Evolutionary conservation across 108 stramenopile species (phyloP).

Genomic region (Nitzschia sp.): DNA sequence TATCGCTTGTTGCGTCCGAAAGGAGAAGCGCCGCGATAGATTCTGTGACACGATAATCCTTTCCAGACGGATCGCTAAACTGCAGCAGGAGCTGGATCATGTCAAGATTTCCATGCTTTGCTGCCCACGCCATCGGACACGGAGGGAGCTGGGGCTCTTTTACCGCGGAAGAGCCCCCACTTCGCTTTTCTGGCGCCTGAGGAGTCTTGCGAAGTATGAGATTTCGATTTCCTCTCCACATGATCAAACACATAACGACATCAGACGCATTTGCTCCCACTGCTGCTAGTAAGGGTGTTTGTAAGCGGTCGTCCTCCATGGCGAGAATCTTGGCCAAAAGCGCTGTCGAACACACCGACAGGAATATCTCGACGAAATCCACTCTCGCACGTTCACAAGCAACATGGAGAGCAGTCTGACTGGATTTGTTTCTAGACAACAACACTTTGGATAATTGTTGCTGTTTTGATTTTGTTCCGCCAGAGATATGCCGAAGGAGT

Average conservation of each 20-base stretch:
- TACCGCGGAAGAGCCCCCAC: neutral
- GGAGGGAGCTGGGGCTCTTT: neutral
- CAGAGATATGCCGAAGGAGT: slow-evolving; percentile 16
- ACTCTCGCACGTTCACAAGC: slow-evolving; percentile 54
- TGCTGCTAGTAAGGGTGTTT: slow-evolving; percentile 65
- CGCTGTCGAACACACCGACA: slow-evolving; percentile 30
- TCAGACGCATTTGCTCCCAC: slow-evolving; percentile 55
- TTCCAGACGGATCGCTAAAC: slow-evolving; percentile 35
- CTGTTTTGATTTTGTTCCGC: slow-evolving; percentile 23
- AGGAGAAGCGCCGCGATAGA: slow-evolving; percentile 19
- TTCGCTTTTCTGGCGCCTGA: neutral
- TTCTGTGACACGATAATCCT: slow-evolving; percentile 27
- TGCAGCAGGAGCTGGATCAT: slow-evolving; percentile 67
- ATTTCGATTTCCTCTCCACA: slow-evolving; percentile 54
- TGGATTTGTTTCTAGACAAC: slow-evolving; percentile 41
- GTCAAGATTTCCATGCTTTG: slow-evolving; percentile 43
- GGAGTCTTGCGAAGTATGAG: neutral
- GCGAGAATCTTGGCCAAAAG: slow-evolving; percentile 52
- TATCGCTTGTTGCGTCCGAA: slow-evolving; percentile 11
- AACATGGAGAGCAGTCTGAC: slow-evolving; percentile 59
- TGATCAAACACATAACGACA: slow-evolving; percentile 57
- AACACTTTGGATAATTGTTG: slow-evolving; percentile 38
- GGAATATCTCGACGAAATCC: slow-evolving; percentile 51
- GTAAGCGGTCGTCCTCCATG: slow-evolving; percentile 37
- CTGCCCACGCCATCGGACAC: slow-evolving; percentile 64